Percentiles rank a stretch among this genome's conserved stretches.
phyloP scores from a whole-genome alignment of 306 rosid genomes.

The Dicorynia guianensis region DNA sequence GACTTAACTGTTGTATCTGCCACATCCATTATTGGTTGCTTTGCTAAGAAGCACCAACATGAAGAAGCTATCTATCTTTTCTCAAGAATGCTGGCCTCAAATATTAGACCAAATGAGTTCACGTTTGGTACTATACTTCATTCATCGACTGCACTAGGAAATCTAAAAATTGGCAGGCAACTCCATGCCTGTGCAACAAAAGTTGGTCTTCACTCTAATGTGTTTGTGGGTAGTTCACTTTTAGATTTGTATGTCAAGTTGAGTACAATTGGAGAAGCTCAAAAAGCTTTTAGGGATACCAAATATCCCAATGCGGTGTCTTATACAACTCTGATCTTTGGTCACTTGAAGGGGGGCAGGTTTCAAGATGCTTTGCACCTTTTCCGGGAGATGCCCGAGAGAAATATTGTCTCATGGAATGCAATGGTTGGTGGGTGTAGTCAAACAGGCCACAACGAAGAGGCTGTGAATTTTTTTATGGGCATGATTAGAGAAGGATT shows the following conservation, averaged over 20 bases:
- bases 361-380: conserved; percentile 55
- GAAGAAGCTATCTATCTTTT: conserved; percentile 54
- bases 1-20: conserved; percentile 53
- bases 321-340: conserved; percentile 59
- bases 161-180: conserved; percentile 50
- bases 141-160: conserved; percentile 47
- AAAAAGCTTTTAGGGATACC: conserved; percentile 53
- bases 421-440: conserved; percentile 63
- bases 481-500: conserved; percentile 54
- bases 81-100: conserved; percentile 49
- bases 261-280: conserved; percentile 47
- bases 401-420: conserved; percentile 64
- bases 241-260: conserved; percentile 58
- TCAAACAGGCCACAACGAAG: conserved; percentile 64
- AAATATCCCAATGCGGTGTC: conserved; percentile 58
- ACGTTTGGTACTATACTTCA: conserved; percentile 59
- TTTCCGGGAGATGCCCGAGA: conserved; percentile 54
- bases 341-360: conserved; percentile 52
- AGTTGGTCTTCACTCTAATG: conserved; percentile 47
- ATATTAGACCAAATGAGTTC: conserved; percentile 56
- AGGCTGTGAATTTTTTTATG: conserved; percentile 57
- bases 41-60: conserved; percentile 44
- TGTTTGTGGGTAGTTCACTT: conserved; percentile 63
- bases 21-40: conserved; percentile 52
- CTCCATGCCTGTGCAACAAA: conserved; percentile 58